Evolutionary conservation across 192 early-diverging fungal species (phyloP).

Genomic region (Diversispora eburnea): DNA sequence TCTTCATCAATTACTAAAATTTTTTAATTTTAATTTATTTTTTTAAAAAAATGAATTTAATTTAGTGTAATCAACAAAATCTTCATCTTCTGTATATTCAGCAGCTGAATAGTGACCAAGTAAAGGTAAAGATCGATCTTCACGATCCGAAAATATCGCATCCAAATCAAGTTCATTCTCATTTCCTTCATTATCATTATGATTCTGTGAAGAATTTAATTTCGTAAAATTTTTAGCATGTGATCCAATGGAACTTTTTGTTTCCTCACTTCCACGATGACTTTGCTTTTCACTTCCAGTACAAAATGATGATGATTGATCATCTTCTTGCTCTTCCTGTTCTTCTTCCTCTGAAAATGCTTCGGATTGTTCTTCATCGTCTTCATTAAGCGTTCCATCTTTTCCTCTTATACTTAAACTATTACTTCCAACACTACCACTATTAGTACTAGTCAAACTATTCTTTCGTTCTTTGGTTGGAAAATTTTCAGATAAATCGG

Average conservation of each 20-base stretch:
- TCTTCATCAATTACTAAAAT: neutral
- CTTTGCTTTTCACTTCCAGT: slow-evolving; percentile 21
- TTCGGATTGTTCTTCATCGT: neutral
- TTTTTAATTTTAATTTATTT: too few species aligned
- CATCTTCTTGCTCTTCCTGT: slow-evolving; percentile 28
- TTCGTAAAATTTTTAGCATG: neutral
- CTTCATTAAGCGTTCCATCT: neutral
- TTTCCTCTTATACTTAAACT: slow-evolving; percentile 13
- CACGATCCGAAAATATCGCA: slow-evolving; percentile 22
- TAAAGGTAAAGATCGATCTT: slow-evolving; percentile 14
- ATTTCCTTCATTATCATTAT: neutral
- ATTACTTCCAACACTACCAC: slow-evolving; percentile 17
- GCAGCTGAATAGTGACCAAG: slow-evolving; percentile 30
- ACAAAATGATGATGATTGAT: slow-evolving; percentile 25
- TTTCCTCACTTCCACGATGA: slow-evolving; percentile 22
- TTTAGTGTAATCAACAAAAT: slow-evolving; percentile 11
- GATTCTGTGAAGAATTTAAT: neutral
- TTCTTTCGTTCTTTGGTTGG: slow-evolving; percentile 19
- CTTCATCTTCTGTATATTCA: slow-evolving; percentile 28
- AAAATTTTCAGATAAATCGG: neutral
- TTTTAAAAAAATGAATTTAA: too few species aligned
- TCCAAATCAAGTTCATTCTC: slow-evolving; percentile 13
- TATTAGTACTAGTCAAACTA: slow-evolving; percentile 29
- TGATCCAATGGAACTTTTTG: neutral
- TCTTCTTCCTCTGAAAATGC: slow-evolving; percentile 1